Base-by-base conservation (phyloP, 257 asterid species). In the Buddleja alternifolia region DNA sequence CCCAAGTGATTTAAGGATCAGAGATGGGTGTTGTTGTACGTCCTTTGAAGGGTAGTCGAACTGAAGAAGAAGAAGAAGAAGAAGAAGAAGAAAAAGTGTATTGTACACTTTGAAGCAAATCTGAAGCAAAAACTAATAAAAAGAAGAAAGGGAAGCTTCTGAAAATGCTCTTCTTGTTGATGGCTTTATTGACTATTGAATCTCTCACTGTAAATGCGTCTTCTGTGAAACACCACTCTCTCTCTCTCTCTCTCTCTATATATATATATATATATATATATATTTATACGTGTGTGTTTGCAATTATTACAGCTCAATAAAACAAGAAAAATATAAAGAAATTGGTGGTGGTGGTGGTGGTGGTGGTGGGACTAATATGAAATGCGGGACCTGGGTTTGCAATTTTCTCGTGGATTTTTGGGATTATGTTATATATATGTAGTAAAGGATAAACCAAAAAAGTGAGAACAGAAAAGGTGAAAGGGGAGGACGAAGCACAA, bases 101-200 rank as follows among this genome's bases (percentile, higher is more conserved):
- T 23, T 7, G 20, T 1, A 15, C 10, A 62, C 29, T 73, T 70
- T 17, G 67, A 42, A 69, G 73, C 77, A 72, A 76, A 73, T 80
- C 75, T 73, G 77, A 66, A 67, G 75, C 74, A 55, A 39, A 21
- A n/a, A n/a, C n/a, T n/a, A n/a, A n/a, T 29, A 5, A 1, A 29
- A 29, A 29, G 34, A 1, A 29, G n/a, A 75, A 62, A 62, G 56
- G 14, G 81, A 75, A 77, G 75, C 73, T 70, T 76, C 80, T 47
- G 75, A 70, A 66, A 70, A 47, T 70, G 77, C 61, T 54, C 52
- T 69, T 66, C 68, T 68, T n/a, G 46, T 50, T 73, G 8, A 73
- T 52, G 72, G 60, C 69, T 69, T 73, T 51, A 72, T 72, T 71
- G 56, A 80, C 79, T 66, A 59, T 16, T 71, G 68, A n/a, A n/a